Evolutionary conservation across 2,329 filamentous ascomycete genomes (phyloP).

Genomic region (Trematosphaeria pertusa): DNA sequence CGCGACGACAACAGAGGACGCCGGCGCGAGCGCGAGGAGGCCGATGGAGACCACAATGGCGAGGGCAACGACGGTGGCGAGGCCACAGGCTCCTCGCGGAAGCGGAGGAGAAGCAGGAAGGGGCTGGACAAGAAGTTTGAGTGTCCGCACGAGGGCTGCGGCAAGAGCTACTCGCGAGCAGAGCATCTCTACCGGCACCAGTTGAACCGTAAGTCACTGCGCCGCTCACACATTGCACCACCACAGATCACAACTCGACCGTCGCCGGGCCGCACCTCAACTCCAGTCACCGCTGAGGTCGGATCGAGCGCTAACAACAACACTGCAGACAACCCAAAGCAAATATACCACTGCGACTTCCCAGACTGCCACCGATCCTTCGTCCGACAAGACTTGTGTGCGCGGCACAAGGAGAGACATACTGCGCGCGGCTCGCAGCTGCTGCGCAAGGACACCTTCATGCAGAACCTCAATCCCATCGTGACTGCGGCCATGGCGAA

Average conservation of each 20-base stretch:
- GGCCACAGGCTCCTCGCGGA: constrained; percentile 47
- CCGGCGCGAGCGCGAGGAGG: constrained; percentile 45
- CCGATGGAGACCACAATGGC: constrained; percentile 33
- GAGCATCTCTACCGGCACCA: constrained; percentile 98
- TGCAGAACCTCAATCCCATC: constrained; percentile 58
- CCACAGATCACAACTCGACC: too few species aligned
- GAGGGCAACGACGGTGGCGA: constrained; percentile 35
- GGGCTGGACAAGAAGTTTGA: constrained; percentile 74
- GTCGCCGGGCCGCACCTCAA: too few species aligned
- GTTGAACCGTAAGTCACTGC: constrained; percentile 75
- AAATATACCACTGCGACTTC: constrained; percentile 93
- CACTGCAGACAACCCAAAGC: constrained; percentile 80
- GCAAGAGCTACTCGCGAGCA: constrained; percentile 94
- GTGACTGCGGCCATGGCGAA: constrained; percentile 47
- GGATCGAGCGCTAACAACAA: constrained; percentile 23
- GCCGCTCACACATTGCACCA: too few species aligned
- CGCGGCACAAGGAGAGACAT: constrained; percentile 63
- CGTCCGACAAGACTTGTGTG: constrained; percentile 90
- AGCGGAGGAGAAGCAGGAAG: constrained; percentile 76
- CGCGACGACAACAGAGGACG: constrained; percentile 45
- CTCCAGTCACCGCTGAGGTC: too few species aligned
- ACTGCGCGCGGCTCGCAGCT: constrained; percentile 74
- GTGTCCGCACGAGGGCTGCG: constrained; percentile 85
- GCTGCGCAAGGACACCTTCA: constrained; percentile 74
- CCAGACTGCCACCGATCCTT: constrained; percentile 90